These are phyloP conservation scores for Ilex paraguariensis DNA, from an alignment of 305 asterid genomes.

Conservation along the genomic window DNA sequence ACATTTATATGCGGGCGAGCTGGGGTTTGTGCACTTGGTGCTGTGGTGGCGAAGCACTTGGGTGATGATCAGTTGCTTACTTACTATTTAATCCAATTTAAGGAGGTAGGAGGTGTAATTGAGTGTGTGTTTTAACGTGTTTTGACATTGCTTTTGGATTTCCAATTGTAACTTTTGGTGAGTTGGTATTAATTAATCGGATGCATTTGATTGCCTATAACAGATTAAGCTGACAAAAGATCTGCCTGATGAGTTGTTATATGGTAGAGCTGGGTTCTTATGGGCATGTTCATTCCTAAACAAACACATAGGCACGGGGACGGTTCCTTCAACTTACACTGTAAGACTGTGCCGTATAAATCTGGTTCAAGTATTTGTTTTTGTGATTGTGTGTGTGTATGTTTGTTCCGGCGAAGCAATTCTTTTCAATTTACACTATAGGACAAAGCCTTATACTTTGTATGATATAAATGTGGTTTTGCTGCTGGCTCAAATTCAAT, in stretches of 20 bases:
- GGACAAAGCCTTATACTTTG: too few species aligned
- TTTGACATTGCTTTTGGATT: neutral
- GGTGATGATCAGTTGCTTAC: constrained; percentile 35
- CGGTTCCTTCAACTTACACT: constrained; percentile 34
- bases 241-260: constrained; percentile 57
- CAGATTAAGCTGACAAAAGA: constrained; percentile 53
- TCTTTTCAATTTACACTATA: too few species aligned
- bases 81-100: constrained; percentile 46
- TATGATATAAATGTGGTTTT: too few species aligned
- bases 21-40: constrained; percentile 75
- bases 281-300: constrained; percentile 61
- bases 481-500: too few species aligned
- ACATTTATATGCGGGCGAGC: constrained; percentile 62
- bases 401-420: too few species aligned
- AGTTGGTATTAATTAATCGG: constrained; percentile 5
- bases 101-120: constrained; percentile 28
- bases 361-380: too few species aligned
- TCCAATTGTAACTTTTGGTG: constrained; percentile 1
- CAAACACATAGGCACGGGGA: constrained; percentile 46
- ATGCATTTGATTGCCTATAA: constrained; percentile 10
- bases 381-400: too few species aligned
- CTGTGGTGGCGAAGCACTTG: constrained; percentile 52
- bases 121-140: constrained; percentile 2
- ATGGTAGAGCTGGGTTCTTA: constrained; percentile 65
- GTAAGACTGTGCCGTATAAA: constrained; percentile 19